These are phyloP conservation scores for Coniophora puteana DNA, from an alignment of 1,284 basidiomycete species.

Conservation along the genomic window DNA sequence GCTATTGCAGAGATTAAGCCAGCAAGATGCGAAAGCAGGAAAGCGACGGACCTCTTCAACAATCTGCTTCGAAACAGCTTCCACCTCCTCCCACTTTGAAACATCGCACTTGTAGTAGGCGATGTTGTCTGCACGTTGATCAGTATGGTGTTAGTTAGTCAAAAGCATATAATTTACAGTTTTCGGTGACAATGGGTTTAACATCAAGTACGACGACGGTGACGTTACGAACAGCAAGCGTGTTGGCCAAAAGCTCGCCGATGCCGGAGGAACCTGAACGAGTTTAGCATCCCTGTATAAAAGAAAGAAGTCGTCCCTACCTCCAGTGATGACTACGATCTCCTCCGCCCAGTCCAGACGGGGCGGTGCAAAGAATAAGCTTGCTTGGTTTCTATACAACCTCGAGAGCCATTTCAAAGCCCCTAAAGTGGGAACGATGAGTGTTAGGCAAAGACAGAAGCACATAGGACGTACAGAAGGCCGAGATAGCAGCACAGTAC, in stretches of 20 bases:
- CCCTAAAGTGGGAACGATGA: constrained; percentile 59
- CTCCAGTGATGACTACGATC: constrained; percentile 87
- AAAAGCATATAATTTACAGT: constrained; percentile 44
- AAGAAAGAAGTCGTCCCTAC: constrained; percentile 35
- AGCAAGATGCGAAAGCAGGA: neutral
- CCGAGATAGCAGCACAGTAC: constrained; percentile 54
- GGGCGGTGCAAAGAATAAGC: constrained; percentile 52
- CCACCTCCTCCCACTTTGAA: constrained; percentile 81
- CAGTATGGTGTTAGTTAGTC: constrained; percentile 2
- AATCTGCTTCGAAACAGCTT: constrained; percentile 66
- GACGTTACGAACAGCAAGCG: constrained; percentile 76
- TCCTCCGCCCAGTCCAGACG: constrained; percentile 81
- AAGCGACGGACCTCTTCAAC: constrained; percentile 59
- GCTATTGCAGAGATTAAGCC: constrained; percentile 36
- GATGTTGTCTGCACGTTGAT: constrained; percentile 59
- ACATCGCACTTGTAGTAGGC: constrained; percentile 86
- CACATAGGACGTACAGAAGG: constrained; percentile 56
- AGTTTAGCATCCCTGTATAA: neutral
- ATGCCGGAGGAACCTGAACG: constrained; percentile 79
- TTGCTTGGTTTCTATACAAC: constrained; percentile 71
- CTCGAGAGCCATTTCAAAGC: constrained; percentile 63
- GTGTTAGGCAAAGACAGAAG: constrained; percentile 6
- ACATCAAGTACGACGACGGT: constrained; percentile 85
- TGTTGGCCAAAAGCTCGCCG: constrained; percentile 82
- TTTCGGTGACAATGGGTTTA: constrained; percentile 71